phyloP scores from a whole-genome alignment of 169 alveolate genomes.

The Cryptosporidium baileyi region DNA sequence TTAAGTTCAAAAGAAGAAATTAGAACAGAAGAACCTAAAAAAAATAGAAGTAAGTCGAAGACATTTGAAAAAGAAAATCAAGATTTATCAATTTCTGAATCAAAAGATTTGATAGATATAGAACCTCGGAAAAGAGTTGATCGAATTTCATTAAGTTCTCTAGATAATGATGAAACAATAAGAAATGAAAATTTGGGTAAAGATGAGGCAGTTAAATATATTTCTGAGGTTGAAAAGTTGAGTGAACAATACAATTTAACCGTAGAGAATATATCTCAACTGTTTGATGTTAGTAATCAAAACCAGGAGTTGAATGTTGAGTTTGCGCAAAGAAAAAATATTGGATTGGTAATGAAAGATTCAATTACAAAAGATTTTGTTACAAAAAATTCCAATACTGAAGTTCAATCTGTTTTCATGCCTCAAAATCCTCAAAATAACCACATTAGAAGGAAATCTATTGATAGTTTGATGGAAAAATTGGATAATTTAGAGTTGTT shows the following conservation, averaged over 20 bases:
- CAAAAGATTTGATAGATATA: neutral
- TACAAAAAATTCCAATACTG: neutral
- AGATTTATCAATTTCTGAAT: neutral
- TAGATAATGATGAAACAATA: neutral
- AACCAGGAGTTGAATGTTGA: neutral
- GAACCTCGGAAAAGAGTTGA: no score
- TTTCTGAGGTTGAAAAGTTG: conserved; percentile 18
- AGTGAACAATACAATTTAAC: neutral
- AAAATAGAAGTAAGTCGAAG: neutral
- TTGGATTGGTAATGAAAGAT: no score
- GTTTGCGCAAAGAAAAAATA: neutral
- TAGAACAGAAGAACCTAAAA: neutral
- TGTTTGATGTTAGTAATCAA: neutral
- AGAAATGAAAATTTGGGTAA: neutral
- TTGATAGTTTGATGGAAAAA: conserved; percentile 9
- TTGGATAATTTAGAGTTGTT: conserved; percentile 30
- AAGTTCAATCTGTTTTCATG: neutral
- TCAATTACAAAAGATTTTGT: neutral
- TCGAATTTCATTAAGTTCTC: no score
- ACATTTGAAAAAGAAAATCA: conserved; percentile 2
- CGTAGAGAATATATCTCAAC: conserved; percentile 18
- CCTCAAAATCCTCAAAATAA: neutral
- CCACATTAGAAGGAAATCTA: neutral
- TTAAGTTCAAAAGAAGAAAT: conserved; percentile 18
- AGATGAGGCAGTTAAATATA: neutral